phyloP scores from a whole-genome alignment of 228 moss, liverwort and hornwort genomes.

The Sphagnum fallax region DNA sequence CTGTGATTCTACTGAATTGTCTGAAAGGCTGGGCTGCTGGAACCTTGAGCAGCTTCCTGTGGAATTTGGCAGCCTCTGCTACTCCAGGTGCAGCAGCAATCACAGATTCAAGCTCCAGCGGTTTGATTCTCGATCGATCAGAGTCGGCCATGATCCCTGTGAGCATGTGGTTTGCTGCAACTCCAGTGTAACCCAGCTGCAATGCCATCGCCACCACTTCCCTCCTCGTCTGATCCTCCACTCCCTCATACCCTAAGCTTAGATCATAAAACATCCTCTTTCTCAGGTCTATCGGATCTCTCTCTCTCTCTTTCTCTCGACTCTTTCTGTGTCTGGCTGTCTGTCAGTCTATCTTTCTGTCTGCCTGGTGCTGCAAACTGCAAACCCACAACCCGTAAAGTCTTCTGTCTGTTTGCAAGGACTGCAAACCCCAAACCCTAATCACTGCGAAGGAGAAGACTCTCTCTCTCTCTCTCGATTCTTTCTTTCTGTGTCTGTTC shows the following conservation, averaged over 20 bases:
- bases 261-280: slow-evolving; percentile 68
- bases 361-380: too few relatives aligned
- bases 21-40: slow-evolving; percentile 50
- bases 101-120: slow-evolving; percentile 49
- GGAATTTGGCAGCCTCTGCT: slow-evolving; percentile 64
- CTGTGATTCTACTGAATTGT: slow-evolving; percentile 79
- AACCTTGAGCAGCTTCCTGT: slow-evolving; percentile 57
- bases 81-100: slow-evolving; percentile 55
- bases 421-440: too few relatives aligned
- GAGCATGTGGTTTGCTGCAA: slow-evolving; percentile 54
- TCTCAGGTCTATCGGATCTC: not conserved
- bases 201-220: slow-evolving; percentile 73
- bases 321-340: too few relatives aligned
- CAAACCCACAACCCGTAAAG: too few relatives aligned
- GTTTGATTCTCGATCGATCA: slow-evolving; percentile 56
- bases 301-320: too few relatives aligned
- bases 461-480: too few relatives aligned
- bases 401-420: too few relatives aligned
- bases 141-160: slow-evolving; percentile 58
- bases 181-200: slow-evolving; percentile 80
- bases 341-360: too few relatives aligned
- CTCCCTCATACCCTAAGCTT: slow-evolving; percentile 48
- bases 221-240: slow-evolving; percentile 47
- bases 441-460: too few relatives aligned
- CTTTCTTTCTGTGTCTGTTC: too few relatives aligned